Evolutionary conservation across 129 eudicot genomes (phyloP).

Genomic region (Kitagawia praeruptora): DNA sequence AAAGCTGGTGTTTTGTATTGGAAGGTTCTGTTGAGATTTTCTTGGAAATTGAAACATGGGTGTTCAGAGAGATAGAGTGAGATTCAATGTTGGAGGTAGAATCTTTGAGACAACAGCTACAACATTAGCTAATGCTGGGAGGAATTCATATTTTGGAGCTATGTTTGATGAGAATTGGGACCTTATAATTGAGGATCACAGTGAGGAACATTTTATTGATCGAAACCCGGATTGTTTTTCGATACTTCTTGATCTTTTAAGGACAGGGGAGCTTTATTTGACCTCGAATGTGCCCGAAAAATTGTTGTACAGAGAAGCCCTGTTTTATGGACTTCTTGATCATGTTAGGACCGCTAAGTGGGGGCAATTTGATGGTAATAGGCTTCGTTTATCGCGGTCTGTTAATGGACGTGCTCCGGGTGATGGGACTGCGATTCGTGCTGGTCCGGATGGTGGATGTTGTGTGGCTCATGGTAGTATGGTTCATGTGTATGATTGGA

Average conservation of each 20-base stretch:
- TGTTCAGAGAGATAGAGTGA: constrained; percentile 64
- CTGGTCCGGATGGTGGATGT: constrained; percentile 91
- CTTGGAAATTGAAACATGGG: constrained; percentile 37
- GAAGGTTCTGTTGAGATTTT: not conserved
- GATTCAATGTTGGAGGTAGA: constrained; percentile 84
- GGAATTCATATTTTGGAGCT: constrained; percentile 79
- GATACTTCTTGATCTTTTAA: constrained; percentile 67
- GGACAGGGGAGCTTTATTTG: constrained; percentile 66
- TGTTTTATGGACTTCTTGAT: constrained; percentile 63
- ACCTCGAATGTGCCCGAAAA: constrained; percentile 64
- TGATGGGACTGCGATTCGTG: constrained; percentile 87
- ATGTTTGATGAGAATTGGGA: constrained; percentile 85
- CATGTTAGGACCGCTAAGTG: constrained; percentile 75
- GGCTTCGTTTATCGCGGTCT: constrained; percentile 48
- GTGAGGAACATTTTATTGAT: constrained; percentile 68
- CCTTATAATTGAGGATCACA: constrained; percentile 23
- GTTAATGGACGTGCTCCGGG: constrained; percentile 69
- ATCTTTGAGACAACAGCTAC: constrained; percentile 90
- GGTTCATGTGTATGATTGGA: constrained; percentile 97
- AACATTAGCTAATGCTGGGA: constrained; percentile 87
- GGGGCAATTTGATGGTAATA: constrained; percentile 82
- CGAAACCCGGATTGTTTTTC: constrained; percentile 86
- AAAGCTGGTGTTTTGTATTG: not conserved
- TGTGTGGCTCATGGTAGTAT: constrained; percentile 91
- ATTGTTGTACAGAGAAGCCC: constrained; percentile 64